Percentiles rank a stretch among this genome's conserved stretches.
phyloP scores from a whole-genome alignment of 1,284 basidiomycete genomes.

The Sphagnurus paluster region DNA sequence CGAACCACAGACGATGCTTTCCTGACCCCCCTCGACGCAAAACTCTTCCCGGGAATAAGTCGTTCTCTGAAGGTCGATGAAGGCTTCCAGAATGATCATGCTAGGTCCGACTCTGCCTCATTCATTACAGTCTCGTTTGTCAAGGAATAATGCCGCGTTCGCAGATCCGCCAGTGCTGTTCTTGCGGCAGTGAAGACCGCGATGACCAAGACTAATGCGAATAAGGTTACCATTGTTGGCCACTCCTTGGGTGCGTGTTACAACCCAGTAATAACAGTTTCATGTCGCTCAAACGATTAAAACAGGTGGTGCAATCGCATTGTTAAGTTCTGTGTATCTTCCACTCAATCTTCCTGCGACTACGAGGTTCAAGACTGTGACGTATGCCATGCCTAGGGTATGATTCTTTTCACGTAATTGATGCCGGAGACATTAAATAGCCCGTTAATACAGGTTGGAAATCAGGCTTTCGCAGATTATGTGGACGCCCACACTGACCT shows the following conservation, averaged over 20 bases:
- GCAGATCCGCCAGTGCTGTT: conserved; percentile 25
- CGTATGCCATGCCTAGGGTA: conserved; percentile 43
- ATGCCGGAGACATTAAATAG: too few relatives aligned
- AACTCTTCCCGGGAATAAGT: conserved; percentile 45
- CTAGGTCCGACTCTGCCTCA: too few relatives aligned
- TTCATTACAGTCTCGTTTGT: too few relatives aligned
- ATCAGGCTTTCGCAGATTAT: conserved; percentile 58
- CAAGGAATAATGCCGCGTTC: too few relatives aligned
- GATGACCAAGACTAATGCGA: conserved; percentile 20
- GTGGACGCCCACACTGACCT: conserved; percentile 46
- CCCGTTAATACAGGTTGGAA: too few relatives aligned
- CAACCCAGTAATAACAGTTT: background rate
- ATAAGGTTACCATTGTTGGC: conserved; percentile 36
- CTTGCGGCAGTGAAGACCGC: conserved; percentile 25
- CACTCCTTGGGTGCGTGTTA: conserved; percentile 50
- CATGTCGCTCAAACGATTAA: background rate
- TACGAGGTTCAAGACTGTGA: conserved; percentile 39
- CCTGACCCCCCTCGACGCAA: conserved; percentile 29
- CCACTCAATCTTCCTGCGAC: conserved; percentile 40
- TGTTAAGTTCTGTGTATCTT: conserved; percentile 49
- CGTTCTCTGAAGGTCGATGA: conserved; percentile 37
- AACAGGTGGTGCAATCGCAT: conserved; percentile 44
- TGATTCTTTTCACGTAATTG: conserved; percentile 17
- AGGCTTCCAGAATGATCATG: conserved; percentile 42
- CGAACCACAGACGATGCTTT: too few relatives aligned